These are phyloP conservation scores for Suhomyces chickasaworum DNA, from an alignment of 1,139 yeast genomes.

Conservation along the genomic window DNA sequence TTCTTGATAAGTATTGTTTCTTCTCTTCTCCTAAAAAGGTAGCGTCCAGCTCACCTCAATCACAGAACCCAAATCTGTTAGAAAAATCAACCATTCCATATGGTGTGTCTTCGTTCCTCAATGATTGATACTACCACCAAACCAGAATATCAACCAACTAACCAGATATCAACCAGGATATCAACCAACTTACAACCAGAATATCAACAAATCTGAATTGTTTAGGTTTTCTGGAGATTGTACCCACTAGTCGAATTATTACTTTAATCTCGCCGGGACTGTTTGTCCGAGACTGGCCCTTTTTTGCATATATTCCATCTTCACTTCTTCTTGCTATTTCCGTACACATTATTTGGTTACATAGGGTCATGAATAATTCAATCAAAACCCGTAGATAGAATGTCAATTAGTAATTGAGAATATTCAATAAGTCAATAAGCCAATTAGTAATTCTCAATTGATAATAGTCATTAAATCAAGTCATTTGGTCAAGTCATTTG, in stretches of 20 bases:
- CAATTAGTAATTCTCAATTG: too few relatives aligned
- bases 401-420: too few relatives aligned
- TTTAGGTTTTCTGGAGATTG: too few relatives aligned
- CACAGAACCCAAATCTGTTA: not conserved
- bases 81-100: conserved; percentile 16
- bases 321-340: conserved; percentile 3
- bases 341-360: not conserved
- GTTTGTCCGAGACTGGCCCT: not conserved
- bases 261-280: not conserved
- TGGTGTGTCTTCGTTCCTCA: conserved; percentile 32
- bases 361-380: conserved; percentile 1
- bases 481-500: too few relatives aligned
- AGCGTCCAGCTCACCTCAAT: not conserved
- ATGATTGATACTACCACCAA: not conserved
- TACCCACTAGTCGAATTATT: not conserved
- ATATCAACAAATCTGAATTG: too few relatives aligned
- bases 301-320: conserved; percentile 2
- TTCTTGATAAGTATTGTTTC: conserved; percentile 75
- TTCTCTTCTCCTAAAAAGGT: conserved; percentile 28
- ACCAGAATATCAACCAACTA: not conserved
- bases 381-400: too few relatives aligned
- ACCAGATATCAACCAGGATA: too few relatives aligned
- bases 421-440: too few relatives aligned
- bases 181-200: too few relatives aligned
- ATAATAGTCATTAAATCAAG: too few relatives aligned